Evolutionary conservation across 768 basidiomycete genomes (phyloP).

Genomic region (Tubosaeta sp.): DNA sequence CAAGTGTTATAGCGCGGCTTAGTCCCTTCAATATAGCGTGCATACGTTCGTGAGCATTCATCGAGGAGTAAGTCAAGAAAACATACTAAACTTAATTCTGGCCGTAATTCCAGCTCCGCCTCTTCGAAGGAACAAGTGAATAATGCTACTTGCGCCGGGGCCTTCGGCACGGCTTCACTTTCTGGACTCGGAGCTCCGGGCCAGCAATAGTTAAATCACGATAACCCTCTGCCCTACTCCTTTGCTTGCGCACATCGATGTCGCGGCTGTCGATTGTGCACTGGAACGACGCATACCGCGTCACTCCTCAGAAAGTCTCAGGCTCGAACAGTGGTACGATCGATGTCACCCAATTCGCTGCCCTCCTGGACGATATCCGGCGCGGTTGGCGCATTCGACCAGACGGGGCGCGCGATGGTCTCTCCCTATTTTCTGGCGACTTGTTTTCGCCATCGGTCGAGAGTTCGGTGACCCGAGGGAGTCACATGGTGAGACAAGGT

Average conservation of each 20-base stretch:
- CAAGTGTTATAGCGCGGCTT: too few species aligned
- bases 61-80: too few species aligned
- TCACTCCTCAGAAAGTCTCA: conserved; percentile 65
- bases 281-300: conserved; percentile 84
- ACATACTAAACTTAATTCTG: too few species aligned
- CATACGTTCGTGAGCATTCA: too few species aligned
- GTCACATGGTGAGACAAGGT: conserved; percentile 68
- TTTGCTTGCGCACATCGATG: conserved; percentile 25
- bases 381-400: conserved; percentile 46
- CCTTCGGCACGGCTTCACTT: too few species aligned
- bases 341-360: conserved; percentile 83
- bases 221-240: not conserved
- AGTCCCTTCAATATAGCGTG: too few species aligned
- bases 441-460: conserved; percentile 85
- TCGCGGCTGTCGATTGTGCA: conserved; percentile 48
- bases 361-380: conserved; percentile 60
- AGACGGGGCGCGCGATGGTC: conserved; percentile 60
- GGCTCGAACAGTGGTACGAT: conserved; percentile 54
- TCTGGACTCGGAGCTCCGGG: too few species aligned
- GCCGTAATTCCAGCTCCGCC: too few species aligned
- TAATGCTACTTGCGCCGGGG: too few species aligned
- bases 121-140: too few species aligned
- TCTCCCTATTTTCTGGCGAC: conserved; percentile 86
- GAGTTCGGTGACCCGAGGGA: conserved; percentile 82
- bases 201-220: conserved; percentile 3